phyloP scores from a whole-genome alignment of 2,329 filamentous ascomycete genomes.

The Penicillium frequentans region DNA sequence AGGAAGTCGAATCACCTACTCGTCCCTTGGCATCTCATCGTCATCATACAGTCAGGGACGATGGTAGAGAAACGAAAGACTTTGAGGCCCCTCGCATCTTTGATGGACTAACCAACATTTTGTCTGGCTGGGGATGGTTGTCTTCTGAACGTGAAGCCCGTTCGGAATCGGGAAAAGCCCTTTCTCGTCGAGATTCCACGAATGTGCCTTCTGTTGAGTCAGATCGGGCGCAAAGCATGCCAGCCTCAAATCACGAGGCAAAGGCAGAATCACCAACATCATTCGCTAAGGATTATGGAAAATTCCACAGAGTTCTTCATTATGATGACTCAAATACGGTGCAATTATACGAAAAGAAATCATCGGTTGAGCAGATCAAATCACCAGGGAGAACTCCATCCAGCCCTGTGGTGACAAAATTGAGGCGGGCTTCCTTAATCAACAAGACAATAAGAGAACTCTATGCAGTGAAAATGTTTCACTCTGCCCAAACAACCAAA shows the following conservation, averaged over 20 bases:
- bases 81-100: not conserved
- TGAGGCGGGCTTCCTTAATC: not conserved
- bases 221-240: not conserved
- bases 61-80: not conserved
- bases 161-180: not conserved
- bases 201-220: not conserved
- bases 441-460: not conserved
- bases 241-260: not conserved
- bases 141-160: not conserved
- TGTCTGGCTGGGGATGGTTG: not conserved
- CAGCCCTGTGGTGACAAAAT: not conserved
- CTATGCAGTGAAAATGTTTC: not conserved
- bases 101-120: not conserved
- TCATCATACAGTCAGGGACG: constrained; percentile 1
- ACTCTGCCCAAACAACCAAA: not conserved
- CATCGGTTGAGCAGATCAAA: not conserved
- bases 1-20: constrained; percentile 2
- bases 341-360: not conserved
- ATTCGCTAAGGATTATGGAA: not conserved
- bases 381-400: not conserved
- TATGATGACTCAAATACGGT: not conserved
- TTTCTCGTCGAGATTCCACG: not conserved
- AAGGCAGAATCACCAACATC: not conserved
- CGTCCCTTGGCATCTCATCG: not conserved
- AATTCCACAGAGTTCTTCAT: not conserved